Conservation (phyloP, 2,329 filamentous ascomycete genomes). For the Neonectria magnoliae region DNA sequence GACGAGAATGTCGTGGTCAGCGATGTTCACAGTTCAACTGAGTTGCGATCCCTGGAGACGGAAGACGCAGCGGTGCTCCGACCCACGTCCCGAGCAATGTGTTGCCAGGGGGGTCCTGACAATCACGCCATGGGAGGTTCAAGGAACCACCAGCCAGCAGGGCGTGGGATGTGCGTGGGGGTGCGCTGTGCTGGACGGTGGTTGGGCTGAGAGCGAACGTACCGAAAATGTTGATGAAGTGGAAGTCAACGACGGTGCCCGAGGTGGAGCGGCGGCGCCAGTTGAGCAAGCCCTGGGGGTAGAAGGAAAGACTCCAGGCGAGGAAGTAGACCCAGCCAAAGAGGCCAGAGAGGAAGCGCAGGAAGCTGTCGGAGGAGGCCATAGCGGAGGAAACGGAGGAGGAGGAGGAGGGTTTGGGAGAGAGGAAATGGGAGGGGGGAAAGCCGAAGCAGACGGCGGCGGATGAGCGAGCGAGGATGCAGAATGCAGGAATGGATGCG, state of each 20-base stretch:
- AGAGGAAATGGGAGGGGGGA: slow-evolving; percentile 1
- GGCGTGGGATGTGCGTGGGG: slow-evolving; percentile 16
- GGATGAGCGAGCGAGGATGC: not conserved
- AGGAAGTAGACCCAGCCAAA: slow-evolving; percentile 81
- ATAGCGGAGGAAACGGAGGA: slow-evolving; percentile 22
- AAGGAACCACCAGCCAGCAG: not conserved
- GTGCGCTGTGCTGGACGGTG: slow-evolving; percentile 1
- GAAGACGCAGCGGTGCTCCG: slow-evolving; percentile 25
- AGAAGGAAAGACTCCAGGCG: slow-evolving; percentile 90
- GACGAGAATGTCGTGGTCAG: slow-evolving; percentile 28
- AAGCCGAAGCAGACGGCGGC: not conserved
- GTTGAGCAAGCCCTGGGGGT: slow-evolving; percentile 89
- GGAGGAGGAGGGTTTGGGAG: not conserved
- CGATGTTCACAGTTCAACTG: slow-evolving; percentile 1
- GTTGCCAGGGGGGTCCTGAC: slow-evolving; percentile 25
- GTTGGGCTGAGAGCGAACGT: slow-evolving; percentile 29
- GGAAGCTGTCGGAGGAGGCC: slow-evolving; percentile 49
- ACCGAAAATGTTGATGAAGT: slow-evolving; percentile 75
- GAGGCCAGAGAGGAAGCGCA: slow-evolving; percentile 63
- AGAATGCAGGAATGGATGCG: slow-evolving; percentile 12
- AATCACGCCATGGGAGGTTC: slow-evolving; percentile 29
- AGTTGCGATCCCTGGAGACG: slow-evolving; percentile 15
- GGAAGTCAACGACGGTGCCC: slow-evolving; percentile 90
- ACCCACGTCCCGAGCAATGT: slow-evolving; percentile 17
- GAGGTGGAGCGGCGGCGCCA: slow-evolving; percentile 78